Base-by-base conservation (phyloP, 106 monocot genomes). In the Allium sativum region DNA sequence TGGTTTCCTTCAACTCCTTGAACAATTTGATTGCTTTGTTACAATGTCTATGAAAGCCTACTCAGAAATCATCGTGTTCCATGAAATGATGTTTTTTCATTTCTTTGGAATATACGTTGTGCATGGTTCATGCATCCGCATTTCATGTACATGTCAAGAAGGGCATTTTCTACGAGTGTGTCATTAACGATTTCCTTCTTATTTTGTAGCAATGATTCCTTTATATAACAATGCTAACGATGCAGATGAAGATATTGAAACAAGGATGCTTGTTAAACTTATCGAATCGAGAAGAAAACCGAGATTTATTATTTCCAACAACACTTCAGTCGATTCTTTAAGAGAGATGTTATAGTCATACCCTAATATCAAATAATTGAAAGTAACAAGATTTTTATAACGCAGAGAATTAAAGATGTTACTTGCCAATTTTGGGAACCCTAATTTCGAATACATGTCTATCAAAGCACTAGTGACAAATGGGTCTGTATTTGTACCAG, bases 71-170 rank as follows among this genome's bases (percentile, higher is more conserved):
- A 90, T 74, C 22, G 85, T 68, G 59, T 84, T 79, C 76, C 82
- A 85, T 0, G 79, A 42, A 10, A 72, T 68, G 0, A 70, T 14
- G 31, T 79, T 75, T 8, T 20, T 74, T 17, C 79, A 85, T n/a
- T 74, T 44, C 54, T 52, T 10, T 67, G 51, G 41, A 90, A 90
- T 40, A 82, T 47, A 3, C 15, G 10, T 15, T 53, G 47, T 10
- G 79, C 82, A 52, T 77, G 61, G 10, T 48, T 72, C 65, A 82
- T 63, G 65, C 76, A 77, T 9, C 79, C 79, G 11, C 82, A 77
- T 42, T 86, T 90, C 53, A 73, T 68, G 59, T 90, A 90, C 82
- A 90, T 82, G 69, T 85, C 79, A 60, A 86, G 58, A 52, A 90
- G 61, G 22, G 80, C 66, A 58, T 81, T 85, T 7, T 63, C 73